These are phyloP conservation scores for Elaeis oleifera DNA, from an alignment of 202 grass and related monocot genomes.

Conservation along the genomic window DNA sequence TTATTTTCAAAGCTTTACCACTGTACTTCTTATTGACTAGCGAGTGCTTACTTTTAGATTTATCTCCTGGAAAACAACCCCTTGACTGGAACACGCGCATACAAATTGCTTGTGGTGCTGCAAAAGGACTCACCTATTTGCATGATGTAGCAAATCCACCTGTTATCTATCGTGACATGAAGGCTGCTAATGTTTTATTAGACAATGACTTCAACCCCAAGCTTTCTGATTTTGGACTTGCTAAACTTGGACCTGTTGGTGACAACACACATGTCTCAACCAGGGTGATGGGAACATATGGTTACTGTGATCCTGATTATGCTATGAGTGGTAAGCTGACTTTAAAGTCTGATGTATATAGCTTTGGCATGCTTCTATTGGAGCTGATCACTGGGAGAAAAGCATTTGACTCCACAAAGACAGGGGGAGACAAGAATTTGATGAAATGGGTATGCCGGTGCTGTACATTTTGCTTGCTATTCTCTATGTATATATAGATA, in stretches of 20 bases:
- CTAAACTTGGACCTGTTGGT: constrained; percentile 85
- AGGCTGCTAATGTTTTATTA: constrained; percentile 79
- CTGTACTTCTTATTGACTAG: not conserved
- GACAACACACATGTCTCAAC: constrained; percentile 88
- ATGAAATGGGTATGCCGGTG: constrained; percentile 62
- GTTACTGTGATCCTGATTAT: constrained; percentile 97
- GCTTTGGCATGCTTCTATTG: constrained; percentile 84
- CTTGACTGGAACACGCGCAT: constrained; percentile 91
- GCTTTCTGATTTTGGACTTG: constrained; percentile 98
- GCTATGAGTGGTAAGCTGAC: constrained; percentile 80
- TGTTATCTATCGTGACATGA: constrained; percentile 96
- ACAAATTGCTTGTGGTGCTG: constrained; percentile 75
- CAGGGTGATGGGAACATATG: constrained; percentile 98
- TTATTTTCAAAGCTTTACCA: not conserved
- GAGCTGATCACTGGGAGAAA: constrained; percentile 86
- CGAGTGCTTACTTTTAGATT: constrained; percentile 32
- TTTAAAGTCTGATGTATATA: constrained; percentile 92
- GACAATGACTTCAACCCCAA: constrained; percentile 70
- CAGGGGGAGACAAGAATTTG: constrained; percentile 52
- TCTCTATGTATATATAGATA: too few relatives aligned
- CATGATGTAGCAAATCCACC: constrained; percentile 90
- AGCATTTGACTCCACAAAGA: constrained; percentile 60
- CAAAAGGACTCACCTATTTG: constrained; percentile 79
- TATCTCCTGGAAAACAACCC: constrained; percentile 40
- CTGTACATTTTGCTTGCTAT: not conserved